Evolutionary conservation across 352 stramenopile species (phyloP), one percentile per base, ranked within the genome.

Genomic region (Globisporangium spinosum): DNA sequence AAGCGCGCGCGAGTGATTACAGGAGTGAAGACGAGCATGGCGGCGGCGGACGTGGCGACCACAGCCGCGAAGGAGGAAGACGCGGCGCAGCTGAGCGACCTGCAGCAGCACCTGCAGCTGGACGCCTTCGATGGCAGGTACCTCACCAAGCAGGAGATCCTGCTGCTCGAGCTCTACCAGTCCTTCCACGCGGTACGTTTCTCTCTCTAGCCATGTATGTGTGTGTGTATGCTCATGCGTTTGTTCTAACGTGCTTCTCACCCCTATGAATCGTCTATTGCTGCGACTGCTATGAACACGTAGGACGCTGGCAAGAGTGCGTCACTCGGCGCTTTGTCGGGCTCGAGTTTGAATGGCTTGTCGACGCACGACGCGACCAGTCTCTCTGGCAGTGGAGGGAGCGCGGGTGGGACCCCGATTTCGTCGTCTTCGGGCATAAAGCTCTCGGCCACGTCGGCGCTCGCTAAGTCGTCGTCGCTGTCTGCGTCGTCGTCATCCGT

Each of bases 71-170:
- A 83, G 66, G 82, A 88, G 20, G 82, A 89, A 62, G 78, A 86
- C 22, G 68, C 32, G 35, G 34, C 23, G 56, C 58, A 65, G 70
- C 70, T 77, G 47, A 65, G 77, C 38, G 83, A 84, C 61, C 77
- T 92, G 62, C 84, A 91, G 78, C 73, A 84, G 76, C 82, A 91
- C 62, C 74, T 92, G 67, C 83, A 91, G 76, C 82, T 94, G 47
- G 77, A 90, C 64, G 75, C 80, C 3, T 85, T 75, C 57, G 78
- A 83, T 12, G 81, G 79, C 12, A 89, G 88, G 68, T 94, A 91
- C 77, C 81, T 94, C 51, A 94, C 86, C 47, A 71, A 75, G 47
- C 86, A 94, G 70, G 86, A 94, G 72, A 91, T 91, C 35, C 71
- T 92, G 23, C 68, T 94, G 29, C 60, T 88, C 29, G 77, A 91